Percentiles rank a stretch among this genome's conserved stretches.
Evolutionary conservation across 2,329 filamentous ascomycete species (phyloP).

Genomic region (Harringtonia aguacate): DNA sequence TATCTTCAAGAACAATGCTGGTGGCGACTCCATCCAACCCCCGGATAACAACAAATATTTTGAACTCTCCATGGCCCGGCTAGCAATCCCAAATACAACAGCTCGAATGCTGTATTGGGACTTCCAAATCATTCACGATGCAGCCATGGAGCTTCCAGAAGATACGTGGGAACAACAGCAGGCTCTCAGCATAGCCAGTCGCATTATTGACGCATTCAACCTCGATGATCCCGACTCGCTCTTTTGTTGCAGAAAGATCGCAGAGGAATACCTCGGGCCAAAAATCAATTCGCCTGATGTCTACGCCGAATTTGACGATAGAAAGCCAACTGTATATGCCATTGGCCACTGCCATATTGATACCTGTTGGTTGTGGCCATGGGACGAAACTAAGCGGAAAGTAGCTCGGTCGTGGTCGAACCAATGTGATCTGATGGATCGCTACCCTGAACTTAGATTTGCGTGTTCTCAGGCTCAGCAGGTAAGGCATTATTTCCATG

Average conservation of each 20-base stretch:
- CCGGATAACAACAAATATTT: conserved; percentile 75
- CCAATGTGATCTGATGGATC: conserved; percentile 89
- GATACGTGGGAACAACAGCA: conserved; percentile 85
- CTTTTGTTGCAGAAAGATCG: conserved; percentile 69
- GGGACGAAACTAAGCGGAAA: conserved; percentile 95
- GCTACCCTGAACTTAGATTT: conserved; percentile 89
- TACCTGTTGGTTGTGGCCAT: conserved; percentile 97
- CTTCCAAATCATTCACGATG: conserved; percentile 92
- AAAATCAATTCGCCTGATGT: conserved; percentile 74
- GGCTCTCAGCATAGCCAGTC: conserved; percentile 71
- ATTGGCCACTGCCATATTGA: conserved; percentile 98
- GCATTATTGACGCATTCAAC: conserved; percentile 84
- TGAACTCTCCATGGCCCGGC: conserved; percentile 63
- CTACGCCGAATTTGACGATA: conserved; percentile 63
- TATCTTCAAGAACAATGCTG: too few relatives aligned
- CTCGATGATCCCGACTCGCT: conserved; percentile 70
- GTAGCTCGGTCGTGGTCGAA: conserved; percentile 92
- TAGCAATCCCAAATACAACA: conserved; percentile 79
- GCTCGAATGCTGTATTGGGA: conserved; percentile 79
- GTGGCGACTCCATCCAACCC: conserved; percentile 75
- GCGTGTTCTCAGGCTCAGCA: conserved; percentile 84
- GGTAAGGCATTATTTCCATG: too few relatives aligned
- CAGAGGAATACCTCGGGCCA: conserved; percentile 69
- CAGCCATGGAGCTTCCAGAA: conserved; percentile 77
- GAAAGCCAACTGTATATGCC: conserved; percentile 68